Evolutionary conservation across 2,329 filamentous ascomycete species (phyloP).

Genomic region (Tolypocladium album): DNA sequence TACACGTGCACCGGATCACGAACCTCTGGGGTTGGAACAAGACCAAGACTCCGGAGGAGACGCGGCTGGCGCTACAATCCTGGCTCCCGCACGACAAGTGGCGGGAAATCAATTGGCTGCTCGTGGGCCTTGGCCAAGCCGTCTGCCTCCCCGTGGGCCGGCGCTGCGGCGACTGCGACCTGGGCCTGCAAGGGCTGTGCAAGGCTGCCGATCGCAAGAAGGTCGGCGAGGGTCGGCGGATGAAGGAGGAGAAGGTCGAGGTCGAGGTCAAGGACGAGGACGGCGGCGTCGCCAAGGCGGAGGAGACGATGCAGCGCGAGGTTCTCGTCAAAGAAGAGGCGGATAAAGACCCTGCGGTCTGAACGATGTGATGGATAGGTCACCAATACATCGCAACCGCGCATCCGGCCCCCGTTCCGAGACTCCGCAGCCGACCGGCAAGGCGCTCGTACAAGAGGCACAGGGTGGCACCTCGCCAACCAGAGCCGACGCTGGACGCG

Average conservation of each 20-base stretch:
- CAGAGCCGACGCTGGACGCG: not conserved
- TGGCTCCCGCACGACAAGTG: conserved; percentile 81
- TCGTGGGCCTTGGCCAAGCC: conserved; percentile 82
- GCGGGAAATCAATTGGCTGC: conserved; percentile 84
- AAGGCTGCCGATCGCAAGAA: conserved; percentile 57
- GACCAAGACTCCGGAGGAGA: conserved; percentile 74
- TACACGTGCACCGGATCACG: conserved; percentile 89
- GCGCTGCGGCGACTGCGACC: conserved; percentile 75
- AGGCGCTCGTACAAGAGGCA: not conserved
- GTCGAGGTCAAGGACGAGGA: conserved; percentile 11
- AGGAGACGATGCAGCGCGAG: conserved; percentile 7
- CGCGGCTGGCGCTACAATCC: conserved; percentile 59
- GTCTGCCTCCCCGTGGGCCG: conserved; percentile 72
- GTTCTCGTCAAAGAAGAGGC: not conserved
- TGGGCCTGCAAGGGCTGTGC: conserved; percentile 69
- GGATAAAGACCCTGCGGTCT: not conserved
- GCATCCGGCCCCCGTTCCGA: not conserved
- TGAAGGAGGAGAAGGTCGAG: conserved; percentile 16
- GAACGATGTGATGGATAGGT: not conserved
- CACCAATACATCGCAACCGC: not conserved
- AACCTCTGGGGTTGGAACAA: conserved; percentile 90
- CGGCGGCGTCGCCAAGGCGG: conserved; percentile 14
- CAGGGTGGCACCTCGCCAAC: not conserved
- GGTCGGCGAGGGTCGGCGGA: conserved; percentile 44
- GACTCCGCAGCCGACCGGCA: not conserved